Evolutionary conservation across 2,329 filamentous ascomycete genomes (phyloP), one percentile per base, ranked within the genome.

Genomic region (Aspergillus vadensis): DNA sequence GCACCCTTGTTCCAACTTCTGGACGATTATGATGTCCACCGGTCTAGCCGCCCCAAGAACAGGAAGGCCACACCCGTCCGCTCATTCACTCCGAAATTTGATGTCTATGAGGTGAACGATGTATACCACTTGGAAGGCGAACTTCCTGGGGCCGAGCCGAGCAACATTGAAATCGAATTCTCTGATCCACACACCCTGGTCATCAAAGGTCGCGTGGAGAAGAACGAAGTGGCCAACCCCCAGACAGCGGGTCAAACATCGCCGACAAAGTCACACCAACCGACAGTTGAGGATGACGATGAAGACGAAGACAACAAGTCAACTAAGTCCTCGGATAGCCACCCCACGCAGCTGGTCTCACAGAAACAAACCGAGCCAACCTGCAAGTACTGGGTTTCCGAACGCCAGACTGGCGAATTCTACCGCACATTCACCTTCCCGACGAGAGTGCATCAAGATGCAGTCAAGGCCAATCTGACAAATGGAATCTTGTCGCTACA

Each of bases 341-440:
- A 58, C 63, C 65, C 75, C 44, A 57, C 72, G 39, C 75, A 74
- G 64, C 36, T 57, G 21, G 36, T 49, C 41, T 23, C 57, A 19
- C 65, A 65, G 21, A 57, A 61, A n/a, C 58, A 66, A 55, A 25
- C 55, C 27, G 54, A 66, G 50, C 55, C 63, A 19, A 58, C 64
- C 49, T 72, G 74, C 61, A 81, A 80, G 67, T 86, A 83, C 74
- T 86, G 84, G 84, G 77, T 84, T 48, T 81, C 78, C 51, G 85
- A 87, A 72, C 83, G 85, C 64, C 81, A 79, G 0, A 74, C 85
- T 36, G 85, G 85, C 57, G 79, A 83, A 39, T 87, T 87, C 74
- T 79, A 83, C 58, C 79, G 85, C 58, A 77, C 76, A 5, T 87
- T 87, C 72, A 79, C 74, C 55, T 87, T 87, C 76, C 81, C 85